Percentiles rank a stretch among this genome's conserved stretches.
These are phyloP conservation scores for Naganishia cerealis DNA, from an alignment of 1,284 basidiomycete species.

Conservation along the genomic window DNA sequence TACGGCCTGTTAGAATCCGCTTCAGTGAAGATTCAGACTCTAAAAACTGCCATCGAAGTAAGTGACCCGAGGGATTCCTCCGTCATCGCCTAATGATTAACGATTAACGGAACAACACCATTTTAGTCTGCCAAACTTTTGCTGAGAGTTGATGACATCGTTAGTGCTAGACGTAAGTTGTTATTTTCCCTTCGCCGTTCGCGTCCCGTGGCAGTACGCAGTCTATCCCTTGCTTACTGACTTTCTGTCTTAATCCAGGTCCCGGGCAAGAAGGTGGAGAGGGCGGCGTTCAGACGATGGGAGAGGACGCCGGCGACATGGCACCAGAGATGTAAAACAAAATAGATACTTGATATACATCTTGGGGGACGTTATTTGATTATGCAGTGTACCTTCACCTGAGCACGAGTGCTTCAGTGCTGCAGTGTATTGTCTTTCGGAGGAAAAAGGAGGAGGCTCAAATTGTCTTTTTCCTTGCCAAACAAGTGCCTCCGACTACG, in stretches of 20 bases:
- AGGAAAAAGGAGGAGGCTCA: too few relatives aligned
- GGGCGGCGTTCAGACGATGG: conserved; percentile 53
- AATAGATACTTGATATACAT: not conserved
- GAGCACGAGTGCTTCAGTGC: too few relatives aligned
- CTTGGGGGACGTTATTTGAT: not conserved
- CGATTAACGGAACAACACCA: not conserved
- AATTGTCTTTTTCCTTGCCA: too few relatives aligned
- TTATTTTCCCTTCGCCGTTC: not conserved
- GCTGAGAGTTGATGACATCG: conserved; percentile 91
- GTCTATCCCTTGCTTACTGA: not conserved
- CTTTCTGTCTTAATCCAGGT: conserved; percentile 12
- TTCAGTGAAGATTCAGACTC: conserved; percentile 94
- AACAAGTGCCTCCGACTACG: too few relatives aligned
- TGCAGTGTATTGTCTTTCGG: too few relatives aligned
- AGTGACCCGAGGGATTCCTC: conserved; percentile 29
- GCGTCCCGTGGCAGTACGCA: not conserved
- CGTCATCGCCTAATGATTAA: not conserved
- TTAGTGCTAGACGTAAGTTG: conserved; percentile 69
- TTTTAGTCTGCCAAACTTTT: conserved; percentile 80
- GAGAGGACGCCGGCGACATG: conserved; percentile 42
- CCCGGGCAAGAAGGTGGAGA: conserved; percentile 46
- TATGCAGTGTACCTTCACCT: too few relatives aligned
- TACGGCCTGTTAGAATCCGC: conserved; percentile 94
- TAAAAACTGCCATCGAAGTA: conserved; percentile 95
- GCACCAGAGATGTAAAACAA: conserved; percentile 40